Evolutionary conservation across 2,329 filamentous ascomycete genomes (phyloP).

Genomic region (Scedosporium dehoogii): DNA sequence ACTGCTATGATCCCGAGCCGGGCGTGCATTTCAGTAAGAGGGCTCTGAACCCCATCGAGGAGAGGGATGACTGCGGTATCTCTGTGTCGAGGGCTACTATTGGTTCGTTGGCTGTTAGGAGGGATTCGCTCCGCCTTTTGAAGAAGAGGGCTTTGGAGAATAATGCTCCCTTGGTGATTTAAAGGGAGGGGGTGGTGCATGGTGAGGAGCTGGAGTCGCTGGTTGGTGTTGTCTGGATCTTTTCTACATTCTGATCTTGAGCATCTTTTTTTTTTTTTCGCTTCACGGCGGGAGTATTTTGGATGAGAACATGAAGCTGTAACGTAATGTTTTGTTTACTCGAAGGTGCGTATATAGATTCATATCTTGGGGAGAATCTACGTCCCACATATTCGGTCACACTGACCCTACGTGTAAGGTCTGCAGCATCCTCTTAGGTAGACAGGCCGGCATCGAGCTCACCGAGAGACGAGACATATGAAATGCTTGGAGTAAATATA

Average conservation of each 20-base stretch:
- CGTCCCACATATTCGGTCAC: no score
- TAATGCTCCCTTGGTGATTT: neutral
- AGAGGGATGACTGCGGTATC: conserved; percentile 17
- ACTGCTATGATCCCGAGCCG: conserved; percentile 30
- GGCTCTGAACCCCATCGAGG: conserved; percentile 9
- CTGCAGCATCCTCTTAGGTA: no score
- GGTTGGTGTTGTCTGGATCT: neutral
- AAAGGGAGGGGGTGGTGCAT: neutral
- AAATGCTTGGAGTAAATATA: no score
- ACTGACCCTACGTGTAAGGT: no score
- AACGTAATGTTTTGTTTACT: neutral
- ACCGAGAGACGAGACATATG: no score
- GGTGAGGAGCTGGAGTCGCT: neutral
- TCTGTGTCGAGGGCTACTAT: conserved; percentile 13
- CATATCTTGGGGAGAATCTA: neutral
- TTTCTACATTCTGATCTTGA: neutral
- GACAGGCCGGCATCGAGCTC: no score
- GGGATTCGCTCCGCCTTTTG: conserved; percentile 7
- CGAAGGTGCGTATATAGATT: neutral
- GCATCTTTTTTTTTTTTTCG: neutral
- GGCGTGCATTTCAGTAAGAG: conserved; percentile 25
- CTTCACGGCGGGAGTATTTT: neutral
- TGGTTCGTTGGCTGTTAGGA: conserved; percentile 2
- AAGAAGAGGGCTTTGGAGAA: conserved; percentile 1
- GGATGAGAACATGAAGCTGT: no score